Conservation (phyloP, 441 rosid genomes). For the Gossypium schwendimanii region DNA sequence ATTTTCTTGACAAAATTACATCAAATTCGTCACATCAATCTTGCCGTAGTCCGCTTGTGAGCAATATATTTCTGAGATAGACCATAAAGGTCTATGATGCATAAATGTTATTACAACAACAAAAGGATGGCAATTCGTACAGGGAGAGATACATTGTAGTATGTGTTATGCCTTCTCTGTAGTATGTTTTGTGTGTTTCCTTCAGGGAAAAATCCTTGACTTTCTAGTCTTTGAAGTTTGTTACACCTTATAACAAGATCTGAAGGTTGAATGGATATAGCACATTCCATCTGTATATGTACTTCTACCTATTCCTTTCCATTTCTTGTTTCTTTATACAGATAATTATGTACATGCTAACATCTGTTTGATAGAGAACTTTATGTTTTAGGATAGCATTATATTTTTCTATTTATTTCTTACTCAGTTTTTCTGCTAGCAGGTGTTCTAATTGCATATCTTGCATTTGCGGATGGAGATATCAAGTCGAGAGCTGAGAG, state of each 20-base stretch:
- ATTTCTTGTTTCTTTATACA: neutral
- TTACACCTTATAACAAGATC: neutral
- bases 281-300: neutral
- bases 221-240: neutral
- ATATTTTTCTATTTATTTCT: neutral
- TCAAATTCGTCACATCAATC: neutral
- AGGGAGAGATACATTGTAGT: neutral
- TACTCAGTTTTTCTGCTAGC: slow-evolving; percentile 22
- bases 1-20: neutral
- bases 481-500: slow-evolving; percentile 84
- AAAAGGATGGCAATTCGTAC: neutral
- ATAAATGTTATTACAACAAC: neutral
- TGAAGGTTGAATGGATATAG: neutral
- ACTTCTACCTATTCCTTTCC: neutral
- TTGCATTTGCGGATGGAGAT: slow-evolving; percentile 61
- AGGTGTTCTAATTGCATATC: slow-evolving; percentile 74
- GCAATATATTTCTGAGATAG: neutral
- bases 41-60: neutral
- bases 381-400: neutral
- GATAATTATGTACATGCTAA: neutral
- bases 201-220: neutral
- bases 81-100: neutral
- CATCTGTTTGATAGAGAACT: neutral
- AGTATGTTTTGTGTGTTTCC: neutral
- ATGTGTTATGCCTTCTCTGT: neutral